Conservation (phyloP, 768 basidiomycete genomes). For the Gelatoporia subvermispora region DNA sequence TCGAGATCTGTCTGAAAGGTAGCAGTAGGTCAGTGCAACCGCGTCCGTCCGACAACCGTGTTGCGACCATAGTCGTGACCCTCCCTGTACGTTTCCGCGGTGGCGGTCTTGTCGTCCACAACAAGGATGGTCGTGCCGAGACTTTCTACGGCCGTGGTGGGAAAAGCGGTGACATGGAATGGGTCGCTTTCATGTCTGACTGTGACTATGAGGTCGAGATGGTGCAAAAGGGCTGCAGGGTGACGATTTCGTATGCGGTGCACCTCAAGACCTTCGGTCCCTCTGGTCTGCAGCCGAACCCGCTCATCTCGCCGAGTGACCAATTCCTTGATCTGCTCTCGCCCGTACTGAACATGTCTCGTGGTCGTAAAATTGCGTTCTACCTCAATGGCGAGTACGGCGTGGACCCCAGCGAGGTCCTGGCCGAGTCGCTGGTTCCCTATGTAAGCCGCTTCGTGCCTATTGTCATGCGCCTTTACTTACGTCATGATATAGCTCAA, state of each 20-base stretch:
- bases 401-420: conserved; percentile 61
- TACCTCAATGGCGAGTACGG: conserved; percentile 65
- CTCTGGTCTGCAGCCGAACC: conserved; percentile 43
- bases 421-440: conserved; percentile 69
- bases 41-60: conserved; percentile 57
- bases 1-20: conserved; percentile 64
- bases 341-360: conserved; percentile 65
- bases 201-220: conserved; percentile 73
- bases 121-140: conserved; percentile 52
- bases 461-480: neutral
- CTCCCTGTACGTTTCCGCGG: conserved; percentile 73
- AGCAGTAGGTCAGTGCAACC: conserved; percentile 54
- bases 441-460: conserved; percentile 41
- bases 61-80: conserved; percentile 69
- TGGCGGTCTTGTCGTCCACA: conserved; percentile 56
- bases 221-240: conserved; percentile 64
- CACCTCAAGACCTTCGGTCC: conserved; percentile 66
- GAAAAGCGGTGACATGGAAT: conserved; percentile 65
- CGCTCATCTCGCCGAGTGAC: conserved; percentile 70
- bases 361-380: conserved; percentile 70
- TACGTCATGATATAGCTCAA: conserved; percentile 47
- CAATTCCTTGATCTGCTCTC: conserved; percentile 66
- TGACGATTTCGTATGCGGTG: conserved; percentile 68
- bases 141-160: conserved; percentile 58
- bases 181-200: conserved; percentile 71